Evolutionary conservation across 768 basidiomycete genomes (phyloP), one percentile per base, ranked within the genome.

Genomic region (Lentinula edodes): DNA sequence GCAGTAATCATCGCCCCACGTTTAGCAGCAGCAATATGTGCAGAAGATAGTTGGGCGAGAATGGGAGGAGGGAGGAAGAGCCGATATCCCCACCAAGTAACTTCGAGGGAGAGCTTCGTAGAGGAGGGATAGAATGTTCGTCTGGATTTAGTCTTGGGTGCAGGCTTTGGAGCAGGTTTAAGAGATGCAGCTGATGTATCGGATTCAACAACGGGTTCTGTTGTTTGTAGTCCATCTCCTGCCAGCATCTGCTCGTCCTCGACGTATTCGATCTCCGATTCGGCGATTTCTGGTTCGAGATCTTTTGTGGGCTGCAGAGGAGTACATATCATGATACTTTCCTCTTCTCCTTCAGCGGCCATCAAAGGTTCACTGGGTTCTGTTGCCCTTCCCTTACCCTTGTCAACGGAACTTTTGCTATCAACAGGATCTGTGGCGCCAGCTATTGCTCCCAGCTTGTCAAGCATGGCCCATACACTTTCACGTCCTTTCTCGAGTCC

Each of bases 51-150:
- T 39, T 83, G 71, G 3, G 78, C 78, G 70, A 93, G 81, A 6
- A 92, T 83, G 0, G 90, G 87, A 35, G 90, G 89, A 0, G 91
- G 91, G 34, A 93, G 80, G 69, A 79, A 91, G 74, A 92, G 73
- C 43, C 90, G 78, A 67, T 88, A 93, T 3, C 90, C 91, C 87
- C 89, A 83, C 91, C 91, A 93, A 60, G 83, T 82, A 2, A 86
- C 84, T 66, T 91, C 80, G 6, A 93, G 71, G 8, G 90, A 91
- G 34, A 93, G 73, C 62, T 90, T 83, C 8, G 86, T 88, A 10
- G 80, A 79, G 2, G 89, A 91, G 2, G 91, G 91, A 18, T 90
- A 76, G 89, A 90, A 93, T 12, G 74, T 71, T 38, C 76, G 68
- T 61, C 64, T 78, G 32, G 72, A 67, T 61, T 73, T 78, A 18